phyloP scores from a whole-genome alignment of 371 early-diverging fungal species.

The Blakeslea trispora region DNA sequence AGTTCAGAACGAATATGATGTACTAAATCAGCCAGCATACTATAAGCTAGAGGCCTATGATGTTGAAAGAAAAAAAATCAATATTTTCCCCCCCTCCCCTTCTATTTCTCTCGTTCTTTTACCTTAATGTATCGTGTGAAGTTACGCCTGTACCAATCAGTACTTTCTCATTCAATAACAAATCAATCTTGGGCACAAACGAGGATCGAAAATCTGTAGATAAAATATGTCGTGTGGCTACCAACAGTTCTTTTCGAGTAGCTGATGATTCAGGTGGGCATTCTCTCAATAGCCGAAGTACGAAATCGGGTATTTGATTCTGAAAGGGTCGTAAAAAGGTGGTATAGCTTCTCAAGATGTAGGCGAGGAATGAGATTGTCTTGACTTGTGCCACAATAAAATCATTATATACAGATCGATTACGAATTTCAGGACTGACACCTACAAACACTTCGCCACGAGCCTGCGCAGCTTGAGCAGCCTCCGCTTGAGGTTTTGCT shows the following conservation, averaged over 20 bases:
- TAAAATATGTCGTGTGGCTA: conserved; percentile 92
- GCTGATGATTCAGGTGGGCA: conserved; percentile 94
- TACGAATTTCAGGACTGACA: conserved; percentile 75
- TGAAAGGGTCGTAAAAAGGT: conserved; percentile 71
- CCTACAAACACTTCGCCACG: conserved; percentile 79
- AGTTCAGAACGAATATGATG: conserved; percentile 92
- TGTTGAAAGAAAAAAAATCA: no score
- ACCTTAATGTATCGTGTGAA: conserved; percentile 86
- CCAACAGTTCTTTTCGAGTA: conserved; percentile 93
- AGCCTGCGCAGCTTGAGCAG: conserved; percentile 67
- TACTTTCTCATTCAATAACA: conserved; percentile 88
- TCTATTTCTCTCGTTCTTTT: no score
- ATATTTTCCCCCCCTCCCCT: no score
- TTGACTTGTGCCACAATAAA: conserved; percentile 90
- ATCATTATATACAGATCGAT: conserved; percentile 76
- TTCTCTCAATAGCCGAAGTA: conserved; percentile 83
- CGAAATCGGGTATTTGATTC: conserved; percentile 85
- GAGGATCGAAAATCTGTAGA: conserved; percentile 87
- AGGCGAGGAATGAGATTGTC: conserved; percentile 97
- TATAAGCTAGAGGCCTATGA: conserved; percentile 88
- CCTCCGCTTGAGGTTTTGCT: conserved; percentile 76
- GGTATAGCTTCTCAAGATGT: conserved; percentile 84
- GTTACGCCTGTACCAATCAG: conserved; percentile 93
- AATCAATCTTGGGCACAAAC: conserved; percentile 88
- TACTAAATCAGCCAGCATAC: conserved; percentile 94